A percentile compares a stretch with the other conserved stretches of the same genome.
Evolutionary conservation across 495 filamentous ascomycete species (phyloP).

Genomic region (Penicillium malachiteum): DNA sequence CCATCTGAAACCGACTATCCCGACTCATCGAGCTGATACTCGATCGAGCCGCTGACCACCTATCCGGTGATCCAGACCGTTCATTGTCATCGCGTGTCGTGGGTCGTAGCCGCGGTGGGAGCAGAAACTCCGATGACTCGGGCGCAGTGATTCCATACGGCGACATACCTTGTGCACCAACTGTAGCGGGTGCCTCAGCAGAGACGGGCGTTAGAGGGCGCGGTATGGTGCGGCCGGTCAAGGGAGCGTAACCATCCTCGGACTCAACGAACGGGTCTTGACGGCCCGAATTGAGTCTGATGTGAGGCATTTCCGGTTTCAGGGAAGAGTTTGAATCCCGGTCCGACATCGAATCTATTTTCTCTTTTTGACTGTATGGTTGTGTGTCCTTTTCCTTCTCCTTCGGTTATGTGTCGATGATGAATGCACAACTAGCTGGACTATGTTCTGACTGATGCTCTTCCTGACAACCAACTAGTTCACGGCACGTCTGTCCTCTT

Average conservation of each 20-base stretch:
- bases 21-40: conserved; percentile 44
- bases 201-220: conserved; percentile 24
- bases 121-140: conserved; percentile 59
- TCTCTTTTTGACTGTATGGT: background rate
- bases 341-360: conserved; percentile 18
- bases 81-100: conserved; percentile 14
- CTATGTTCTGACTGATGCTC: background rate
- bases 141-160: conserved; percentile 35
- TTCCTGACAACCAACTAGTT: background rate
- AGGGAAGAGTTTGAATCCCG: conserved; percentile 12
- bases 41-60: conserved; percentile 20
- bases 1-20: conserved; percentile 47
- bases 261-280: conserved; percentile 48
- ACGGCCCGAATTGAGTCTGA: conserved; percentile 59
- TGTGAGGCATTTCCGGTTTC: conserved; percentile 44
- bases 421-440: too few species aligned
- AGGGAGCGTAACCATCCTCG: conserved; percentile 23
- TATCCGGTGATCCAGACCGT: conserved; percentile 20
- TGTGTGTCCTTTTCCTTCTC: background rate
- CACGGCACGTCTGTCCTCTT: background rate
- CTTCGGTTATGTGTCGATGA: background rate
- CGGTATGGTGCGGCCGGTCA: conserved; percentile 22
- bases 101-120: conserved; percentile 49
- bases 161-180: conserved; percentile 22
- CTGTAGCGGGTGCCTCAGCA: conserved; percentile 2